Evolutionary conservation across 140 eudicot genomes (phyloP).

Genomic region (Anethum foeniculum): DNA sequence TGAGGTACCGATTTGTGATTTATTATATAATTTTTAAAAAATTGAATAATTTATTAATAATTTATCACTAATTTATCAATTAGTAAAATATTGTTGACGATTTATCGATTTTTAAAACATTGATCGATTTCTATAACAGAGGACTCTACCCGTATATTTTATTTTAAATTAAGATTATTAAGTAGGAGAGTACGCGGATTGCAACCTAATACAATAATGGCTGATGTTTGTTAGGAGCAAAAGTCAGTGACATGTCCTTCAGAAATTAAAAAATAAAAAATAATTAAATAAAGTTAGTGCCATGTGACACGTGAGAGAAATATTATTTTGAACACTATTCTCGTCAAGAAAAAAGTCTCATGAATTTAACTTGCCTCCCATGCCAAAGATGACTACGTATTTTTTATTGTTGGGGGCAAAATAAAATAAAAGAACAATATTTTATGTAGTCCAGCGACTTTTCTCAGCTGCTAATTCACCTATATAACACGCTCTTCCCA

Average conservation of each 20-base stretch:
- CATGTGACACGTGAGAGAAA: neutral
- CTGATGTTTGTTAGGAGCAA: neutral
- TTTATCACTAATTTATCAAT: too few relatives aligned
- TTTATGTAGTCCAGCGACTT: neutral
- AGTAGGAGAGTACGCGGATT: neutral
- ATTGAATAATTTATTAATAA: too few relatives aligned
- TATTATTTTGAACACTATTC: neutral
- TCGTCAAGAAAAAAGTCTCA: neutral
- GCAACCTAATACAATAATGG: neutral
- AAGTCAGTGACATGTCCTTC: neutral
- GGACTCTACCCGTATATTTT: neutral
- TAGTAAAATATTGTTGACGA: too few relatives aligned
- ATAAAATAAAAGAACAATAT: neutral
- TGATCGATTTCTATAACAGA: neutral
- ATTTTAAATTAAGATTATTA: neutral
- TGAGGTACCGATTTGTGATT: too few relatives aligned
- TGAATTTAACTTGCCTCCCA: neutral
- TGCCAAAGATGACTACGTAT: neutral
- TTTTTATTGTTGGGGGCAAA: neutral
- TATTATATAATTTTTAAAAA: too few relatives aligned
- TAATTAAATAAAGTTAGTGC: neutral
- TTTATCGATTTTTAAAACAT: too few relatives aligned
- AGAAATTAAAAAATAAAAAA: neutral
- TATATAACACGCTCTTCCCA: neutral
- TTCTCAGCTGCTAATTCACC: neutral